Evolutionary conservation across 169 alveolate genomes (phyloP), one percentile per base, ranked within the genome.

Genomic region (Plasmodium blacklocki): DNA sequence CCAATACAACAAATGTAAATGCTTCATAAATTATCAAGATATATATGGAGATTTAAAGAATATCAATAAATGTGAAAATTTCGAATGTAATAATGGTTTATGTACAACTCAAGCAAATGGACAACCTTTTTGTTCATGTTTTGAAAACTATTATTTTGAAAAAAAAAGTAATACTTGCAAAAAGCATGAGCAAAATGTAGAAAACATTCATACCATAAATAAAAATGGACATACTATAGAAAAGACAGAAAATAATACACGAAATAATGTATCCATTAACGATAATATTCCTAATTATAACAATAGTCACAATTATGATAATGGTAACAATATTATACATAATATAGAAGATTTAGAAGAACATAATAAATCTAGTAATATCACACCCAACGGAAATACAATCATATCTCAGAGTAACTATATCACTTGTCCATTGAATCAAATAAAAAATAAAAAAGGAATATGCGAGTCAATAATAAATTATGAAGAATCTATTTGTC

Each of bases 41-140:
- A 47, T 49, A 39, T 5, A 63, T 18, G 76, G 50, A 29, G 54
- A 49, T 26, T n/a, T n/a, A 43, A 29, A 64, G 5, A 26, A 4
- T 32, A 19, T 49, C 15, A 58, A 66, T 26, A 78, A 78, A 64
- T 78, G 89, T n/a, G 70, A 78, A 64, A 66, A 52, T 60, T 78
- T 78, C 56, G 67, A 19, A 15, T 78, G 89, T 45, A 54, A 21
- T 7, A 63, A 15, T 14, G 78, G 89, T 14, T 52, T 78, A 3
- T 78, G 89, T 58, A 66, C 89, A 47, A 59, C 52, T 60, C 75
- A 43, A 21, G 23, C 39, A 71, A 71, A 66, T 66, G 89, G 89
- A 78, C 63, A 78, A 21, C 89, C 89, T 14, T 21, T 64, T 60
- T 78, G 89, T 59, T 78, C 89, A 39, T 78, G 89, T 45, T 67